Percentiles rank a stretch among this genome's conserved stretches.
These are phyloP conservation scores for Phaeotremella skinneri DNA, from an alignment of 768 basidiomycete genomes.

Conservation along the genomic window DNA sequence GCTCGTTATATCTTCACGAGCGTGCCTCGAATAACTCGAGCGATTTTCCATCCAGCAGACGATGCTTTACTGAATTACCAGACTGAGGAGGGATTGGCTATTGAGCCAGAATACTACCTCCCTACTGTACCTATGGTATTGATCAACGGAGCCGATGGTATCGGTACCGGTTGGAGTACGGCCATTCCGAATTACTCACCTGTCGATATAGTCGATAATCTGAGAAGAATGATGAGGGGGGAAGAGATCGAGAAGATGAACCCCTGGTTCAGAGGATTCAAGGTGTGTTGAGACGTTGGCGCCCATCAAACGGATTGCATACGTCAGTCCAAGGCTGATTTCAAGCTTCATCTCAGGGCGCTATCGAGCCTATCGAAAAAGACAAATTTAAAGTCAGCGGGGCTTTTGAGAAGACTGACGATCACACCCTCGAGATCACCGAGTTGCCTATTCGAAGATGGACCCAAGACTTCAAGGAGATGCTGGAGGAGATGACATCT, in stretches of 20 bases:
- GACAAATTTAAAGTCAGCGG: conserved; percentile 80
- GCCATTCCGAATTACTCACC: conserved; percentile 90
- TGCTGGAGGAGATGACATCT: conserved; percentile 77
- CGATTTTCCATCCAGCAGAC: conserved; percentile 76
- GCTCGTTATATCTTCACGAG: conserved; percentile 94
- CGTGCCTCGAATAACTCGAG: conserved; percentile 68
- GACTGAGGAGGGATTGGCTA: conserved; percentile 76
- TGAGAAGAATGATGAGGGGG: conserved; percentile 78
- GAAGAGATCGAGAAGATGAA: conserved; percentile 81
- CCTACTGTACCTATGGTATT: conserved; percentile 84
- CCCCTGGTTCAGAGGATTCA: conserved; percentile 97
- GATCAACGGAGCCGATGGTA: conserved; percentile 93
- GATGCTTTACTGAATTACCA: conserved; percentile 79
- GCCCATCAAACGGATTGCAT: background rate
- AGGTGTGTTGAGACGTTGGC: too few species aligned
- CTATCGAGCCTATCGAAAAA: conserved; percentile 66
- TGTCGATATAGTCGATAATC: conserved; percentile 78
- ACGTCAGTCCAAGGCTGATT: background rate
- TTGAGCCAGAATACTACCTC: conserved; percentile 94
- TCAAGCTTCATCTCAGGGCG: conserved; percentile 58
- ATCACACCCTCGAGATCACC: conserved; percentile 88
- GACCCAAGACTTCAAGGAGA: conserved; percentile 90
- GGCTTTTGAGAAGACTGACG: conserved; percentile 68
- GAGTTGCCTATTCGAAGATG: conserved; percentile 93
- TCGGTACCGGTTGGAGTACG: conserved; percentile 98